Percentiles rank a stretch among this genome's conserved stretches.
Conservation (phyloP, 495 filamentous ascomycete genomes). For the Letharia columbiana region DNA sequence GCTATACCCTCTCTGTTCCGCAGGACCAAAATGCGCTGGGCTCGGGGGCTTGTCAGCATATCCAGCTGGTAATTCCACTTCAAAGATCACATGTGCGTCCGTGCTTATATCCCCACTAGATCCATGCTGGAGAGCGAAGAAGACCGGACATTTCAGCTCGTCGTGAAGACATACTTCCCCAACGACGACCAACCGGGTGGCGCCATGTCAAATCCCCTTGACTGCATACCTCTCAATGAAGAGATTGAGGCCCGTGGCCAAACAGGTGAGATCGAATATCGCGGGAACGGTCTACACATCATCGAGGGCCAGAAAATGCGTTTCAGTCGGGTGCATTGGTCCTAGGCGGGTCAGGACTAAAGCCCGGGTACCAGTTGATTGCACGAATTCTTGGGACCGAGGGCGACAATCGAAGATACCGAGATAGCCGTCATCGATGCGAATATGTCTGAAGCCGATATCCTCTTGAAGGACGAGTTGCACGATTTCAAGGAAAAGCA, state of each 20-base stretch:
- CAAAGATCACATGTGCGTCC: neutral
- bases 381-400: neutral
- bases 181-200: neutral
- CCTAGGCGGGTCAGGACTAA: neutral
- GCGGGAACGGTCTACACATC: neutral
- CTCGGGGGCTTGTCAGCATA: neutral
- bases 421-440: constrained; percentile 1
- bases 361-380: neutral
- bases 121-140: constrained; percentile 1
- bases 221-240: constrained; percentile 5
- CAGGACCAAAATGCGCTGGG: neutral
- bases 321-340: neutral
- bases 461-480: neutral
- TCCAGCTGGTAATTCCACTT: neutral
- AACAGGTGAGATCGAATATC: neutral
- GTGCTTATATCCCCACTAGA: neutral
- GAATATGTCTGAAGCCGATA: neutral
- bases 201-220: constrained; percentile 1
- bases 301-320: constrained; percentile 1
- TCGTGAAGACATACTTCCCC: neutral
- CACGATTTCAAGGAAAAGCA: neutral
- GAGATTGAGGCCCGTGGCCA: neutral
- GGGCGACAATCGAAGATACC: neutral
- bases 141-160: neutral
- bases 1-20: neutral